phyloP scores from a whole-genome alignment of 805 yeast genomes.

The Zygosaccharomyces bisporus region DNA sequence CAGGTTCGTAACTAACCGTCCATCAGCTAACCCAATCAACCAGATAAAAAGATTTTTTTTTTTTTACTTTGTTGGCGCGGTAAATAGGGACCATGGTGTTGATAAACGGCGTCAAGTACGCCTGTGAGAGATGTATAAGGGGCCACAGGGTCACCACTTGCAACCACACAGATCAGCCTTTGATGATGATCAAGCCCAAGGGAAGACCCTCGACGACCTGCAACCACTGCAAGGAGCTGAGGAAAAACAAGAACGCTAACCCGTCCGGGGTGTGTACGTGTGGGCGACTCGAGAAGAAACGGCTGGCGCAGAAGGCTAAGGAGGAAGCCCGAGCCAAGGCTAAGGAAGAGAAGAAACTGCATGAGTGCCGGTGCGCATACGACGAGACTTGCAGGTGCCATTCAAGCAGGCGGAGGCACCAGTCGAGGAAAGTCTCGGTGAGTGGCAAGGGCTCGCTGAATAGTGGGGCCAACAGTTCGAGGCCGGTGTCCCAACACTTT shows the following conservation, averaged over 20 bases:
- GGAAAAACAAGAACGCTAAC: constrained; percentile 65
- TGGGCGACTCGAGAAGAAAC: constrained; percentile 49
- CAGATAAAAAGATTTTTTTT: background rate
- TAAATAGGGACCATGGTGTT: constrained; percentile 58
- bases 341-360: constrained; percentile 21
- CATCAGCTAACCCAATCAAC: background rate
- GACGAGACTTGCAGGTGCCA: constrained; percentile 24
- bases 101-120: constrained; percentile 89
- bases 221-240: constrained; percentile 71
- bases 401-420: constrained; percentile 17
- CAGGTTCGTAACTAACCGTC: background rate
- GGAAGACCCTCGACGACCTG: constrained; percentile 96
- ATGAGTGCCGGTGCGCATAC: constrained; percentile 36
- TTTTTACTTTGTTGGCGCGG: constrained; percentile 3
- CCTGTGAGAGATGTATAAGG: constrained; percentile 92
- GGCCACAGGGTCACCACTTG: constrained; percentile 96
- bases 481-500: constrained; percentile 5
- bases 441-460: background rate
- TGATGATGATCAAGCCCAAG: constrained; percentile 91
- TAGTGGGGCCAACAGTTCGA: background rate
- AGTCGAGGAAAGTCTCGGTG: constrained; percentile 2
- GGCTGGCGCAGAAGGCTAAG: constrained; percentile 33
- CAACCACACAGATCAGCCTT: constrained; percentile 84
- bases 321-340: constrained; percentile 33
- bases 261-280: constrained; percentile 61